phyloP scores from a whole-genome alignment of 352 stramenopile genomes.

The Phytophthora aleatoria region DNA sequence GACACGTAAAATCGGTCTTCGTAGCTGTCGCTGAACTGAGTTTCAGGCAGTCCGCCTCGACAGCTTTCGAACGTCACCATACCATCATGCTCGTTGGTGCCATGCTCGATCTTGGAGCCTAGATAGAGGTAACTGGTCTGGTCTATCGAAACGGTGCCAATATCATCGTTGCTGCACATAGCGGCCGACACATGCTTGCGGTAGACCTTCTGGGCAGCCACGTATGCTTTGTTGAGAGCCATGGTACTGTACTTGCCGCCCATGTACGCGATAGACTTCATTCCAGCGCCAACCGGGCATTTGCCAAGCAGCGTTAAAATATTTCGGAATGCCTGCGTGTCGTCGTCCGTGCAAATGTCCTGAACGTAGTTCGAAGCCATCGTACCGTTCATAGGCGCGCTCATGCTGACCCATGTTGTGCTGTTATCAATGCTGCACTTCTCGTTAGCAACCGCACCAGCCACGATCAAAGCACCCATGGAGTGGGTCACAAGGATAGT shows the following conservation, averaged over 20 bases:
- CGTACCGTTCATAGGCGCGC: constrained; percentile 47
- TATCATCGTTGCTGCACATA: constrained; percentile 48
- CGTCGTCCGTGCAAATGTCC: constrained; percentile 41
- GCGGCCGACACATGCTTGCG: constrained; percentile 38
- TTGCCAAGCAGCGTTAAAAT: constrained; percentile 41
- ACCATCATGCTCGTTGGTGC: constrained; percentile 36
- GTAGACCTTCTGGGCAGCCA: constrained; percentile 37
- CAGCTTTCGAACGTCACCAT: constrained; percentile 60
- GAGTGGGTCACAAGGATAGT: constrained; percentile 56
- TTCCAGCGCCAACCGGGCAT: constrained; percentile 39
- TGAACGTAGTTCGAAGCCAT: constrained; percentile 53
- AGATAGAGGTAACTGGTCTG: constrained; percentile 24
- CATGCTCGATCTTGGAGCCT: constrained; percentile 30
- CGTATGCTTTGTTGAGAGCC: constrained; percentile 36
- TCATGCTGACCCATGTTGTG: constrained; percentile 53
- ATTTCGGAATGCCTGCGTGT: constrained; percentile 31
- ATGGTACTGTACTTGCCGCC: constrained; percentile 39
- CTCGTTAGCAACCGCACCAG: constrained; percentile 43
- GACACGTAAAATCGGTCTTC: constrained; percentile 58
- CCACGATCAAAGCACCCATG: constrained; percentile 51
- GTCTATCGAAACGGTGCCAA: constrained; percentile 44
- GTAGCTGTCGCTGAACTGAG: constrained; percentile 46
- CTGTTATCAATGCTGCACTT: constrained; percentile 52
- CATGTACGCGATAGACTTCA: constrained; percentile 48
- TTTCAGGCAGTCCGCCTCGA: constrained; percentile 31